Percentiles rank a stretch among this genome's conserved stretches.
phyloP scores from a whole-genome alignment of 225 moss, liverwort and hornwort genomes.

The Pseudisothecium myosuroides region DNA sequence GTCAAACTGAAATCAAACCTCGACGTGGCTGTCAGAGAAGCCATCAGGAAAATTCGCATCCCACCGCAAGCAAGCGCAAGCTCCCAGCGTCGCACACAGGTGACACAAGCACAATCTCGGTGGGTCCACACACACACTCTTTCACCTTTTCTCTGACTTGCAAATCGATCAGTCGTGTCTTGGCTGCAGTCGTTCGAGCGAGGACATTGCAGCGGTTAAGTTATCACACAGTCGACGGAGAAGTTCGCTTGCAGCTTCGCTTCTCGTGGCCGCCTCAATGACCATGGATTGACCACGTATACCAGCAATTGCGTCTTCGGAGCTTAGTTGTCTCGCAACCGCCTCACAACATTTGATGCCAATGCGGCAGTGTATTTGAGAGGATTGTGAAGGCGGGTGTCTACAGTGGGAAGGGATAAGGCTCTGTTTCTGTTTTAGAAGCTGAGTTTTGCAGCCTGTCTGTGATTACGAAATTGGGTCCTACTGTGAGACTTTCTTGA shows the following conservation, averaged over 20 bases:
- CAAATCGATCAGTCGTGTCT: not conserved
- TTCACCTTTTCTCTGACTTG: not conserved
- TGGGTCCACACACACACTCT: not conserved
- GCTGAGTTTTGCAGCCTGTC: not conserved
- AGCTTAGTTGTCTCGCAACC: not conserved
- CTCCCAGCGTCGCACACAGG: not conserved
- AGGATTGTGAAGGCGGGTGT: not conserved
- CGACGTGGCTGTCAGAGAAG: constrained; percentile 13
- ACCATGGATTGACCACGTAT: not conserved
- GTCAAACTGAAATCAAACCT: not conserved
- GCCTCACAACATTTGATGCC: not conserved
- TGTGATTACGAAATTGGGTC: not conserved
- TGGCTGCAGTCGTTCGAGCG: not conserved
- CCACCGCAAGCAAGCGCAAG: not conserved
- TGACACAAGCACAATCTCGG: not conserved
- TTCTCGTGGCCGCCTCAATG: not conserved
- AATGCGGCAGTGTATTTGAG: not conserved
- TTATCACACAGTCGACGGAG: not conserved
- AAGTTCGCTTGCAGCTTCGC: constrained; percentile 1
- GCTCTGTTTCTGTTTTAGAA: not conserved
- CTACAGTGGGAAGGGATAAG: not conserved
- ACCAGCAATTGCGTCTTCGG: not conserved
- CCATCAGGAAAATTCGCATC: not conserved
- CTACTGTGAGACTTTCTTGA: not conserved
- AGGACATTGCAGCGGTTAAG: not conserved